Evolutionary conservation across 2,329 filamentous ascomycete species (phyloP).

Genomic region (Diaporthe destruens): DNA sequence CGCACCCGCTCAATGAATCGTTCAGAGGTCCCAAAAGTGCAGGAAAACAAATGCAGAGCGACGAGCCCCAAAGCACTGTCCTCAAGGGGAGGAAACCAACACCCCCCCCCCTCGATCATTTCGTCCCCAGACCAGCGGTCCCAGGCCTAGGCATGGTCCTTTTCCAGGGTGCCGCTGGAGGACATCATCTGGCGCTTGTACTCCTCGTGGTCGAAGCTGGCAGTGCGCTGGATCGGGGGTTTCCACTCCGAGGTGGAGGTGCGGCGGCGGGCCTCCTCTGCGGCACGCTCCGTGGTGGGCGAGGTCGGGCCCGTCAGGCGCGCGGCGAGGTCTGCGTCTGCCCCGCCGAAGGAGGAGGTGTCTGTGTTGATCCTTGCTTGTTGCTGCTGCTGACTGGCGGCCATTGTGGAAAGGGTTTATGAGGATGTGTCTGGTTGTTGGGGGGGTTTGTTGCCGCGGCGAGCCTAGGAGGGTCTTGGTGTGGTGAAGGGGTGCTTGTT

Average conservation of each 20-base stretch:
- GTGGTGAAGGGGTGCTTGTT: background rate
- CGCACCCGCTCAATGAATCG: background rate
- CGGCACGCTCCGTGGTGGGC: conserved; percentile 41
- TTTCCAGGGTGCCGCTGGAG: conserved; percentile 42
- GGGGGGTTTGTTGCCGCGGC: background rate
- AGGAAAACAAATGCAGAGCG: too few species aligned
- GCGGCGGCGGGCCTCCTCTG: conserved; percentile 49
- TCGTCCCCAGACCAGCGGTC: background rate
- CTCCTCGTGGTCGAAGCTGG: conserved; percentile 68
- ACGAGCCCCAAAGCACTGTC: background rate
- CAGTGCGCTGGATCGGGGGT: conserved; percentile 65
- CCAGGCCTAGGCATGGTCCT: conserved; percentile 42
- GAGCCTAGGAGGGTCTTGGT: background rate
- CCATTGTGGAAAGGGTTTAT: conserved; percentile 23
- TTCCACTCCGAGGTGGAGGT: conserved; percentile 59
- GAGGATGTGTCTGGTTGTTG: background rate
- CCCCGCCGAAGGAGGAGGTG: conserved; percentile 38
- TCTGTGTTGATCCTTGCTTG: conserved; percentile 30
- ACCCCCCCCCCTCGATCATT: background rate
- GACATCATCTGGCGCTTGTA: conserved; percentile 66
- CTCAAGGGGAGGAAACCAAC: background rate
- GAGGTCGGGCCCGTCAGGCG: conserved; percentile 43
- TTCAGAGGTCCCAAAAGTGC: background rate
- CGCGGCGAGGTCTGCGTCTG: conserved; percentile 42
- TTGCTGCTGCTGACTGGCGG: conserved; percentile 32